Percentiles rank a stretch among this genome's conserved stretches.
Evolutionary conservation across 202 grass and related monocot genomes (phyloP).

Genomic region (Dendrocalamus latiflorus): DNA sequence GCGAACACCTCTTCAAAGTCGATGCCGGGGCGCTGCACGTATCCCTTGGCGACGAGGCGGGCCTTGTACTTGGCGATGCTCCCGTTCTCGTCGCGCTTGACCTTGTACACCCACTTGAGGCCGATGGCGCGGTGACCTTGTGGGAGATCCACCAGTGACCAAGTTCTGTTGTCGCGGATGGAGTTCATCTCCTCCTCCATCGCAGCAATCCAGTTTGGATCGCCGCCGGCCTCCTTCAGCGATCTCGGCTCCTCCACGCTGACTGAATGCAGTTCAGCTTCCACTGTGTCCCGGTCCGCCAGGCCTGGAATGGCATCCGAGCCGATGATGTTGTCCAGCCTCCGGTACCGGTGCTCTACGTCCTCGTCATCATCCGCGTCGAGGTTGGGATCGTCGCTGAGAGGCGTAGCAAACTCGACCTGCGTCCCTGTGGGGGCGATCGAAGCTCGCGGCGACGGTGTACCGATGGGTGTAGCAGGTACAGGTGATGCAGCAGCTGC

Average conservation of each 20-base stretch:
- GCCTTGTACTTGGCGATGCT: too few relatives aligned
- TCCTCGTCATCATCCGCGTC: not conserved
- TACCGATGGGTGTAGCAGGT: not conserved
- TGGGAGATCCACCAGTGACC: not conserved
- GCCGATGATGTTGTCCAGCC: not conserved
- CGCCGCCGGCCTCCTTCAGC: not conserved
- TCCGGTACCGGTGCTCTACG: not conserved
- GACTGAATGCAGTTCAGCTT: not conserved
- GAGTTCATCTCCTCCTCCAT: not conserved
- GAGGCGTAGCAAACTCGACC: not conserved
- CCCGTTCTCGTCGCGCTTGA: not conserved
- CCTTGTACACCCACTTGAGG: not conserved
- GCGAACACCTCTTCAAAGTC: not conserved
- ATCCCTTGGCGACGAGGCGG: not conserved
- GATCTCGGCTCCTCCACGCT: not conserved
- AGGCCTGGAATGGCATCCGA: not conserved
- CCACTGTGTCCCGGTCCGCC: rapidly evolving
- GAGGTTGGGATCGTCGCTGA: not conserved
- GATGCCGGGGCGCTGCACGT: not conserved
- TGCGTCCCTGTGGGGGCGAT: not conserved
- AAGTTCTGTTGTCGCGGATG: not conserved
- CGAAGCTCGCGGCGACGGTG: not conserved
- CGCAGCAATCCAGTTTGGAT: not conserved
- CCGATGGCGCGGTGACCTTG: not conserved
- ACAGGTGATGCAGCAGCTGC: not conserved